Conservation (phyloP, 2,329 filamentous ascomycete species). For the Rutstroemia sp. region DNA sequence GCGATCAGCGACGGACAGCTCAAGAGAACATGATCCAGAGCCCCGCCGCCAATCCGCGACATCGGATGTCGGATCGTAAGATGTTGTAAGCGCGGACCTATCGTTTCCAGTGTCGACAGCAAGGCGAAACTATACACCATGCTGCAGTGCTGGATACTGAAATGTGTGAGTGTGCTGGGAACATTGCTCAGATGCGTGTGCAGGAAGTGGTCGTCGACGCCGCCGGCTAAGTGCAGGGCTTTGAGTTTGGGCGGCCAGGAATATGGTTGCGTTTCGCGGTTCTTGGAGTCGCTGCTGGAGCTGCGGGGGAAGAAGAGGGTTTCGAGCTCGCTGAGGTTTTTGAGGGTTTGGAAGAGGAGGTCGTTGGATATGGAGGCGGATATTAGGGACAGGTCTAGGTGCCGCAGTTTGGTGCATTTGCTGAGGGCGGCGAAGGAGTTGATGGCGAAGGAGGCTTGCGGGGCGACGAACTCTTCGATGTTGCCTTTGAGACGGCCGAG, state of each 20-base stretch:
- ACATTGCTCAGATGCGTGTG: constrained; percentile 17
- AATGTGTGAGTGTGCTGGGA: constrained; percentile 17
- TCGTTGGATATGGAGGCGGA: constrained; percentile 27
- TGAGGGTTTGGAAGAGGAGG: constrained; percentile 27
- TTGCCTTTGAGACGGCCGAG: constrained; percentile 29
- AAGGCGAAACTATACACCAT: constrained; percentile 20
- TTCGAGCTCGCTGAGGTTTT: constrained; percentile 24
- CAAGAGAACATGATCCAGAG: constrained; percentile 20
- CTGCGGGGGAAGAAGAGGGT: constrained; percentile 28
- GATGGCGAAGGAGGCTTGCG: constrained; percentile 29
- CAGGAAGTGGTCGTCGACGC: constrained; percentile 26
- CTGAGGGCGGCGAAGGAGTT: constrained; percentile 30
- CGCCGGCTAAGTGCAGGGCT: constrained; percentile 28
- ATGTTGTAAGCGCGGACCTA: constrained; percentile 24
- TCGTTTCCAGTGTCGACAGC: constrained; percentile 13
- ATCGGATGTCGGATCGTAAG: constrained; percentile 30
- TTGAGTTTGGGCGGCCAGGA: constrained; percentile 27
- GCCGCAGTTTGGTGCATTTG: constrained; percentile 27
- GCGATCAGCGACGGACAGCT: constrained; percentile 23
- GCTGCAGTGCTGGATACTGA: constrained; percentile 30
- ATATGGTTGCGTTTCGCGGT: constrained; percentile 12
- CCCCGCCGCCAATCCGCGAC: constrained; percentile 19
- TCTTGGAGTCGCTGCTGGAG: constrained; percentile 17
- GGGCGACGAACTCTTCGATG: constrained; percentile 29
- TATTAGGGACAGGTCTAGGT: constrained; percentile 28